Base-by-base conservation (phyloP, 1,139 yeast species). In the Geotrichum cucujoidarum region DNA sequence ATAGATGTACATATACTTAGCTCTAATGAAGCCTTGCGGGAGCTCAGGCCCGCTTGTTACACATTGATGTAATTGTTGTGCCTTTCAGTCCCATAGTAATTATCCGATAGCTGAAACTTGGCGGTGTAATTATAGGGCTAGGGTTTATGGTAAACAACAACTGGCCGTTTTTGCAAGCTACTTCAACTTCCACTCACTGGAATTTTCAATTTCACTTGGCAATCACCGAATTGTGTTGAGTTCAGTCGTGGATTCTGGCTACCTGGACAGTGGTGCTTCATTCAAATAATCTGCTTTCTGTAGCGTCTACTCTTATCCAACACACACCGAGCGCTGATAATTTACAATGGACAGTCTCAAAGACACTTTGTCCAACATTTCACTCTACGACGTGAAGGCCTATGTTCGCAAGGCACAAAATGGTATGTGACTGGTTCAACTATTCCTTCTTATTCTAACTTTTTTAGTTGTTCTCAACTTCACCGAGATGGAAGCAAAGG, bases 381-480 rank as follows among this genome's bases (percentile, higher is more conserved):
- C 88, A 49, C 74, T 92, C 54, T 92, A 92, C 70, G 98, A 94
- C 68, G 96, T 95, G 60, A 92, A 94, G 74, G 94, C 95, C 38
- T 90, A 92, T 64, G 97, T 92, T 52, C 87, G 99, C 58, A 90
- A 89, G 68, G 98, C 97, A 2, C 99, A 92, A 66, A 92, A 92
- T 72, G 95, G 70, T 66, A 53, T 40, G 62, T 21, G 3, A 14
- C 11, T 33, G 21, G 4, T 21, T 20, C 5, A 18, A 10, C 22
- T 21, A 10, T 13, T 10, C 24, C 13, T n/a, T 16, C 49, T 32
- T 31, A 20, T 20, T 3, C 38, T 41, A 41, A 41, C 70, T 76
- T 18, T n/a, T 18, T 16, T 41, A 66, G 70, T 88, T 37, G 96
- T 95, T 57, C 80, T 89, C 76, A 92, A 90, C 69, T 83, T 87